Base-by-base conservation (phyloP, 352 stramenopile species). In the Pythium angustatum region DNA sequence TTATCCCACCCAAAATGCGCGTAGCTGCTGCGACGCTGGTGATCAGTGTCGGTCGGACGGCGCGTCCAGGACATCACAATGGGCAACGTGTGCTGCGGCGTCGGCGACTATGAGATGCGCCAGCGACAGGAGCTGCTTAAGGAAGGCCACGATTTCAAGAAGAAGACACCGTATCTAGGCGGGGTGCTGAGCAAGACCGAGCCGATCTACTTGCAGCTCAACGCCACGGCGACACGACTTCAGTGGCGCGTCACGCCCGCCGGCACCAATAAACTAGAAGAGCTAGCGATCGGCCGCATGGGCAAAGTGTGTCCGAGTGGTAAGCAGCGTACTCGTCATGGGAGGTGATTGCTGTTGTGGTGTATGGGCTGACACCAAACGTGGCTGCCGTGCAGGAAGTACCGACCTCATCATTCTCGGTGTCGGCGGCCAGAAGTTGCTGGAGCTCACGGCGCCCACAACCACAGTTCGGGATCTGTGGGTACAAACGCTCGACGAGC, bases 61-160 rank as follows among this genome's bases (percentile, higher is more conserved):
- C n/a, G 22, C 27, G 54, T 28, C 21, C 21, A 34, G 8, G 7
- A 48, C 22, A 22, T 22, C 51, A 34, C n/a, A 5, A 91, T 91
- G 82, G 82, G 82, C n/a, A 91, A 91, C 62, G 52, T 73, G 45
- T 91, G 80, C 66, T 90, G 81, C 59, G 78, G 79, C 5, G 56
- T 28, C 28, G 78, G 76, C 22, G 67, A 81, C 68, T 78, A 78
- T 36, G 82, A 91, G 73, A 81, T 82, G 71, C 58, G 81, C 44
- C 75, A 81, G 58, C 79, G 80, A 21, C 82, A 78, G 40, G 77
- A 83, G 55, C 50, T 87, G 49, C 78, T 91, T 0, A 85, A 83
- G 60, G 80, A 90, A 68, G 82, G 82, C 60, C 72, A 63, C 55
- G 77, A 86, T 40, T 90, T 90, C 61, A 88, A 84, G 74, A 84